phyloP scores from a whole-genome alignment of 176 grass and related monocot genomes.

The Musa acuminata region DNA sequence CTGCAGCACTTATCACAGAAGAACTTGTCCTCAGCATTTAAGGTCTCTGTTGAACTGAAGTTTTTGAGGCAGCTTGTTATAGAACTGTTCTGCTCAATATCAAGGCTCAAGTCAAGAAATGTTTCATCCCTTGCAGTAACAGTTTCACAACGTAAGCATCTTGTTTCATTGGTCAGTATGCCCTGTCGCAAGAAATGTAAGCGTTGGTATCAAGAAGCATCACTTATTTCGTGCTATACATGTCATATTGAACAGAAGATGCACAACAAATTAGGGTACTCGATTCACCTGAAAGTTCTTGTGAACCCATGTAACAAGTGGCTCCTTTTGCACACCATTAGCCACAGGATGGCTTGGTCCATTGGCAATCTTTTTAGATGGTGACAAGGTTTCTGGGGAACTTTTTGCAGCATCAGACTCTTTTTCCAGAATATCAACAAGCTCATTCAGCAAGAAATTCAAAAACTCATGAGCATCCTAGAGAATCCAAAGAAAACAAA shows the following conservation, averaged over 20 bases:
- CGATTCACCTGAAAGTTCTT: slow-evolving; percentile 22
- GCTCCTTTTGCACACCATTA: slow-evolving; percentile 18
- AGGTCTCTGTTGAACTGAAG: slow-evolving; percentile 24
- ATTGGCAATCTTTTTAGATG: slow-evolving; percentile 19
- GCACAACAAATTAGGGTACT: neutral
- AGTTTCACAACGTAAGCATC: slow-evolving; percentile 21
- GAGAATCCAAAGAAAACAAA: neutral
- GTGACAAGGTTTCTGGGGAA: slow-evolving; percentile 6
- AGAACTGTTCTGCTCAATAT: slow-evolving; percentile 27
- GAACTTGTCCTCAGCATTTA: slow-evolving; percentile 27
- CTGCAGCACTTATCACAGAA: slow-evolving; percentile 25
- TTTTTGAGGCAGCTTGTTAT: slow-evolving; percentile 27
- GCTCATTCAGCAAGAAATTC: slow-evolving; percentile 23
- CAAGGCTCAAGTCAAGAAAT: slow-evolving; percentile 21
- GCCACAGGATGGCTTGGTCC: slow-evolving; percentile 10
- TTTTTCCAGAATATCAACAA: slow-evolving; percentile 25
- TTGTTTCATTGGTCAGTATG: slow-evolving; percentile 25
- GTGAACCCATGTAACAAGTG: slow-evolving; percentile 25
- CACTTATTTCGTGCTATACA: neutral
- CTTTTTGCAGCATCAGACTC: slow-evolving; percentile 1
- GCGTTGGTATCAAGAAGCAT: neutral
- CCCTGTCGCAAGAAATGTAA: neutral
- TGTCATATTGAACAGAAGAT: neutral
- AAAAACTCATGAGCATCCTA: slow-evolving; percentile 29
- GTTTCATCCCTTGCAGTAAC: slow-evolving; percentile 27